Percentiles rank a stretch among this genome's conserved stretches.
phyloP scores from a whole-genome alignment of 1,284 basidiomycete genomes.

The Malassezia equina region DNA sequence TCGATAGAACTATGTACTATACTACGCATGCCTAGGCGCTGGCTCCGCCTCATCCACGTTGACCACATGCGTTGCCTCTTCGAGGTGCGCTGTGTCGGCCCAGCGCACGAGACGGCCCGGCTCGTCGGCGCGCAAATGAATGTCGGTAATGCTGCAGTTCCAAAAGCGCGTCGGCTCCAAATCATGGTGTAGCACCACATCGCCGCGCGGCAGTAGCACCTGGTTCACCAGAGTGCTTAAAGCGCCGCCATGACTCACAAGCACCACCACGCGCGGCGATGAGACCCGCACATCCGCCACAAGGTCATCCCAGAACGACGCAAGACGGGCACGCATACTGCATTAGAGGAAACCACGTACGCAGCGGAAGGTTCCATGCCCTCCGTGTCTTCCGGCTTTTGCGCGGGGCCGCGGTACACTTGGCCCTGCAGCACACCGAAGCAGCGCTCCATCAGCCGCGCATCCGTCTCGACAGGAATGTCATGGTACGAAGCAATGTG shows the following conservation, averaged over 20 bases:
- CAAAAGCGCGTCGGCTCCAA: conserved; percentile 30
- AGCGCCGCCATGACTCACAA: conserved; percentile 41
- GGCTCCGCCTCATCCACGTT: conserved; percentile 12
- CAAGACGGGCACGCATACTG: conserved; percentile 24
- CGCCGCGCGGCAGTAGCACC: conserved; percentile 26
- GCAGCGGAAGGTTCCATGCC: conserved; percentile 32
- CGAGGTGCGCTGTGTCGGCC: conserved; percentile 14
- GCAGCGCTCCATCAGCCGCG: conserved; percentile 33
- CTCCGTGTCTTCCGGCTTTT: conserved; percentile 30
- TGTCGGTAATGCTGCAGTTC: conserved; percentile 44
- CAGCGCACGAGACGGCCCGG: conserved; percentile 8
- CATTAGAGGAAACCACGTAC: conserved; percentile 5
- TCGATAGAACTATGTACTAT: conserved; percentile 2
- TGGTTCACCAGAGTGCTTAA: conserved; percentile 33
- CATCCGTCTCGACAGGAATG: conserved; percentile 21
- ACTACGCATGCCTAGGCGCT: background rate
- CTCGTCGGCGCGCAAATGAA: background rate
- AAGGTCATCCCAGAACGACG: conserved; percentile 32
- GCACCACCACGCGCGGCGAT: conserved; percentile 19
- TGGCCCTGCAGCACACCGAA: conserved; percentile 41
- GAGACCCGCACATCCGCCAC: background rate
- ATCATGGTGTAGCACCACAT: conserved; percentile 16
- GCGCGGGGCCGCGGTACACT: conserved; percentile 23
- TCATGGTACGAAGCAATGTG: conserved; percentile 15
- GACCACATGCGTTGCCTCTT: background rate